A percentile compares a stretch with the other conserved stretches of the same genome.
phyloP scores from a whole-genome alignment of 345 rosid species.

The Odontarrhena argentea region DNA sequence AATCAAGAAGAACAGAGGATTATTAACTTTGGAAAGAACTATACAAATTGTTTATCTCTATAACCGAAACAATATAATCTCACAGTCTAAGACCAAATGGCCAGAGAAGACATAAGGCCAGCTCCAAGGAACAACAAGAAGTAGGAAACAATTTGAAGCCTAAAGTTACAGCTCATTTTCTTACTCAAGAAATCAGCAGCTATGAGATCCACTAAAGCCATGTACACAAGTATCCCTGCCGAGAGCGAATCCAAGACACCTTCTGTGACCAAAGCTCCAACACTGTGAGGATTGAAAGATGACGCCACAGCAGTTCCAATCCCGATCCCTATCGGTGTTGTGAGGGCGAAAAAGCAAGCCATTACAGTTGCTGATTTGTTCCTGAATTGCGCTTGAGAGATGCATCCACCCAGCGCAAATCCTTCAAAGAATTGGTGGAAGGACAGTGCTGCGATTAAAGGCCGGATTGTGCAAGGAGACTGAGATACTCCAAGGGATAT shows the following conservation, averaged over 20 bases:
- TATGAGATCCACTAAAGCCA: constrained; percentile 93
- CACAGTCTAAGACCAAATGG: constrained; percentile 68
- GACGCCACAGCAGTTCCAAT: constrained; percentile 68
- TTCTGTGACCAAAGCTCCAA: constrained; percentile 62
- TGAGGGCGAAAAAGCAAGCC: constrained; percentile 84
- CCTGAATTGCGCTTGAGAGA: constrained; percentile 83
- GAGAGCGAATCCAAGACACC: constrained; percentile 83
- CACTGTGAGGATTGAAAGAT: constrained; percentile 60
- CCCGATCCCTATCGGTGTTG: constrained; percentile 76
- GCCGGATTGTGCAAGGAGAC: constrained; percentile 83
- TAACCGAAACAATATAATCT: constrained; percentile 4
- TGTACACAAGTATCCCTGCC: constrained; percentile 88
- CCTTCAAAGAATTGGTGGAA: constrained; percentile 99
- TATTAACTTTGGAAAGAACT: constrained; percentile 16
- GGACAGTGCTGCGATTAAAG: constrained; percentile 84
- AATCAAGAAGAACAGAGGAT: neutral
- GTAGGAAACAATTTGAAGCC: constrained; percentile 76
- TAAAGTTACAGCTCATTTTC: constrained; percentile 87
- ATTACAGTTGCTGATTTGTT: constrained; percentile 55
- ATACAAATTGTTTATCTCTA: constrained; percentile 14
- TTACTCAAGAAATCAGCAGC: constrained; percentile 93
- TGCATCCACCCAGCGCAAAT: constrained; percentile 94
- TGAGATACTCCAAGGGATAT: constrained; percentile 82
- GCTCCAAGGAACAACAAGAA: constrained; percentile 81
- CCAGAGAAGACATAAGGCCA: constrained; percentile 80